These are phyloP conservation scores for Lasiosphaeria miniovina DNA, from an alignment of 495 filamentous ascomycete species.

Conservation along the genomic window DNA sequence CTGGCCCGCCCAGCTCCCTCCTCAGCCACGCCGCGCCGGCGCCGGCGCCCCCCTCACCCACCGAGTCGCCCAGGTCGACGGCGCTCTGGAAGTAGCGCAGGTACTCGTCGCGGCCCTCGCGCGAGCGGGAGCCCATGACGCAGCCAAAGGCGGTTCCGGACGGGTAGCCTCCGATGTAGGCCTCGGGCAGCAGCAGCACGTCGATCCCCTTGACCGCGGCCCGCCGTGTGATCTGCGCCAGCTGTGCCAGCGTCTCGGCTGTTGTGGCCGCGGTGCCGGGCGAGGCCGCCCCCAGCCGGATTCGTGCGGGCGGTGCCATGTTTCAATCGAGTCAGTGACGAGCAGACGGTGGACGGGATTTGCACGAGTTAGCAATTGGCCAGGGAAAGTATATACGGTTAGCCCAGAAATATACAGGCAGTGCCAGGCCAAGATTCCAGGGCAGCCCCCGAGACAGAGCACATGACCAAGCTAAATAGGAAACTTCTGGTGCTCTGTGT, in stretches of 20 bases:
- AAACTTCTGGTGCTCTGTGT: too few relatives aligned
- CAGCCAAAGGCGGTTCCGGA: conserved; percentile 77
- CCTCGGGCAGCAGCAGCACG: conserved; percentile 88
- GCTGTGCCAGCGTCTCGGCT: conserved; percentile 60
- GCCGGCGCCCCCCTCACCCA: conserved; percentile 53
- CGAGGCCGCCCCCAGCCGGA: conserved; percentile 77
- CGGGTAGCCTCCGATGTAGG: conserved; percentile 90
- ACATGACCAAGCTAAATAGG: too few relatives aligned
- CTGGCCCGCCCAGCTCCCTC: conserved; percentile 46
- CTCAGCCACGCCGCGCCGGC: conserved; percentile 72
- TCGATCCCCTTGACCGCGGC: conserved; percentile 59
- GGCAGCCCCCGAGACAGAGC: too few relatives aligned
- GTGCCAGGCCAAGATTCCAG: too few relatives aligned
- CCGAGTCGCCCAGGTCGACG: conserved; percentile 85
- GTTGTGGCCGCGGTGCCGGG: conserved; percentile 66
- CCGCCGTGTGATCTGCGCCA: conserved; percentile 51
- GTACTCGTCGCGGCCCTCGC: conserved; percentile 77
- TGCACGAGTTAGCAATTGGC: too few relatives aligned
- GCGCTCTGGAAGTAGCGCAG: conserved; percentile 73
- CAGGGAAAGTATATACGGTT: background rate
- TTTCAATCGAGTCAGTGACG: background rate
- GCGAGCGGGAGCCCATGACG: conserved; percentile 64
- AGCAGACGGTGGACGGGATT: background rate
- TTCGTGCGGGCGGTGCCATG: conserved; percentile 8
- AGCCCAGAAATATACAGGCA: too few relatives aligned